phyloP scores from a whole-genome alignment of 2,329 filamentous ascomycete species.

The Xylariaceae sp. region DNA sequence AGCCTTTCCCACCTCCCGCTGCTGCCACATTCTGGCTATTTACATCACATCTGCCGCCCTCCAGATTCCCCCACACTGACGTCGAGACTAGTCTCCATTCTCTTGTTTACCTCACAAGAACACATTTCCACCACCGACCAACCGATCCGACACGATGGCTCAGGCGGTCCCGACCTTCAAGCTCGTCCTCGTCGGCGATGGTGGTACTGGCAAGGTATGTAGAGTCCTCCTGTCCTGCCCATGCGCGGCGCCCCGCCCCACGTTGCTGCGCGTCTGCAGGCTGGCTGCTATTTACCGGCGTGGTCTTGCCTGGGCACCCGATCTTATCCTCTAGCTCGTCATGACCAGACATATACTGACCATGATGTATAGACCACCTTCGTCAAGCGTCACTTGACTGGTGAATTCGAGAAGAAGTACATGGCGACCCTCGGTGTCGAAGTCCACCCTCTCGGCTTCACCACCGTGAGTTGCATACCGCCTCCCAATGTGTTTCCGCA shows the following conservation, averaged over 20 bases:
- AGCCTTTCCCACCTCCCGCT: too few relatives aligned
- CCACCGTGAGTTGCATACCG: conserved; percentile 65
- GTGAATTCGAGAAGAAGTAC: conserved; percentile 99
- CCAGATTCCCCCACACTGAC: conserved; percentile 13
- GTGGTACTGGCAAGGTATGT: conserved; percentile 97
- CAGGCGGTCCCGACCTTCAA: conserved; percentile 78
- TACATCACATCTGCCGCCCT: too few relatives aligned
- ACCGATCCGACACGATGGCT: conserved; percentile 51
- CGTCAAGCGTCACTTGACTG: conserved; percentile 99
- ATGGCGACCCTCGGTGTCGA: conserved; percentile 99
- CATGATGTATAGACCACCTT: conserved; percentile 74
- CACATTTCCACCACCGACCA: background rate
- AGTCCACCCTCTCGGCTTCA: conserved; percentile 96
- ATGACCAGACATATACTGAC: conserved; percentile 13
- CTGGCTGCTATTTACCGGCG: too few relatives aligned
- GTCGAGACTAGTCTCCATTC: conserved; percentile 11
- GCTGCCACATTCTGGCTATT: too few relatives aligned
- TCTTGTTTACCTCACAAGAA: conserved; percentile 12
- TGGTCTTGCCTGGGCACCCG: too few relatives aligned
- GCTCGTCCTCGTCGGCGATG: conserved; percentile 98
- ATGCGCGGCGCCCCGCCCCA: too few relatives aligned
- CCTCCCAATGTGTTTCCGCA: conserved; percentile 4
- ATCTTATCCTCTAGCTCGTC: too few relatives aligned
- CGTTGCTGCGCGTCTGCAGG: too few relatives aligned
- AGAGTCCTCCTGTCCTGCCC: conserved; percentile 4